Percentiles rank a stretch among this genome's conserved stretches.
phyloP scores from a whole-genome alignment of 2,329 filamentous ascomycete genomes.

The Alternaria triticimaculans region DNA sequence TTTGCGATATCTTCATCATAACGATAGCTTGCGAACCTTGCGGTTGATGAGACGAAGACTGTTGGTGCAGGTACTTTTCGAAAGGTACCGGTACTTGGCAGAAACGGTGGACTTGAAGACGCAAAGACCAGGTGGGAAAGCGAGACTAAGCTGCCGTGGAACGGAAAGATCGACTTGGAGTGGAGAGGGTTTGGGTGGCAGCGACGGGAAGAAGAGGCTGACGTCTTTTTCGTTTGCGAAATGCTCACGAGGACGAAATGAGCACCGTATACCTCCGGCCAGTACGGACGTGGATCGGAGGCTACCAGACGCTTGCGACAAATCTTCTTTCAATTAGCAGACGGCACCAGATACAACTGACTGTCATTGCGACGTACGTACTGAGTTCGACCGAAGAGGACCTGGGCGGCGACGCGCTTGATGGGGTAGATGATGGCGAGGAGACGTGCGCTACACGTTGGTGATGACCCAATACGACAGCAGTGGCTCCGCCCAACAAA shows the following conservation, averaged over 20 bases:
- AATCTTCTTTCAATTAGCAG: conserved; percentile 14
- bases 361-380: conserved; percentile 21
- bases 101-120: conserved; percentile 25
- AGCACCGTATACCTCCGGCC: conserved; percentile 29
- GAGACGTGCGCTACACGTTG: conserved; percentile 20
- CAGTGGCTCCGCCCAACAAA: conserved; percentile 31
- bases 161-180: conserved; percentile 21
- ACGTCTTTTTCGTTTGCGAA: conserved; percentile 36
- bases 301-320: not conserved
- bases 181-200: conserved; percentile 24
- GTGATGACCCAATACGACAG: conserved; percentile 15
- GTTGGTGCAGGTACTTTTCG: conserved; percentile 14
- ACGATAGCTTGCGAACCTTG: not conserved
- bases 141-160: conserved; percentile 32
- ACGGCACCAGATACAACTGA: not conserved
- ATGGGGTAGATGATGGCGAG: conserved; percentile 6
- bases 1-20: conserved; percentile 49
- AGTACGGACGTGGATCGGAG: conserved; percentile 19
- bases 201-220: conserved; percentile 27
- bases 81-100: conserved; percentile 19
- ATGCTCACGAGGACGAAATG: conserved; percentile 38
- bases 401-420: not conserved
- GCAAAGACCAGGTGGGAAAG: conserved; percentile 17
- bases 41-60: not conserved
- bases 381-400: not conserved